Evolutionary conservation across 768 basidiomycete genomes (phyloP), one percentile per base, ranked within the genome.

Genomic region (Xanthoconium purpureum): DNA sequence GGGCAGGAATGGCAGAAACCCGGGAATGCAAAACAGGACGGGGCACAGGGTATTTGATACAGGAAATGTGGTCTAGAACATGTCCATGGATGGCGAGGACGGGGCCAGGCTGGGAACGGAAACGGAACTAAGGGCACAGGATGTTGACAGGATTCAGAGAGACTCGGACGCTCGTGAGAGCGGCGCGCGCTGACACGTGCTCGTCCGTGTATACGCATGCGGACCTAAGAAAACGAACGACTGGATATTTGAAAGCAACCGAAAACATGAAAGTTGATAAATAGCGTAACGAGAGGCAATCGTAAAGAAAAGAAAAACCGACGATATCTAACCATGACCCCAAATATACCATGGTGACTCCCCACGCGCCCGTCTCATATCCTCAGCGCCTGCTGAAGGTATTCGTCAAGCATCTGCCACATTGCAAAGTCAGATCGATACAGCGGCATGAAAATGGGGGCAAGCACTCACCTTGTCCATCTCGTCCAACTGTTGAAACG

Each of bases 401-500:
- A 71, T 48, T 71, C 69, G 54, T 71, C 70, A 29, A 71, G 61
- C 35, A 50, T 69, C 70, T 71, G 36, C 11, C 30, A 30, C 4
- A 12, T 7, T 4, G 14, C 48, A 32, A 24, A 6, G 47, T 62
- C 56, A 59, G 49, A n/a, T 3, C 35, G 6, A n/a, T 12, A 17
- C 5, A 29, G 8, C 30, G 7, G 5, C 11, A 17, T 13, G 18
- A 11, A 47, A 17, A 43, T 8, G 6, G 17, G n/a, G 9, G 29
- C 17, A 40, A 10, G 18, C 9, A 64, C 71, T 15, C 59, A 88
- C 91, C 82, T 85, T 83, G 70, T 93, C 91, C 78, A 89, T 83
- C 52, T 90, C 89, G 47, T 91, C 88, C 60, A 93, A 65, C 59
- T 87, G 82, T 63, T 84, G 86, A 70, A 91, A 87, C 36, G 83